These are phyloP conservation scores for Megacollybia marginata DNA, from an alignment of 768 basidiomycete species.

Conservation along the genomic window DNA sequence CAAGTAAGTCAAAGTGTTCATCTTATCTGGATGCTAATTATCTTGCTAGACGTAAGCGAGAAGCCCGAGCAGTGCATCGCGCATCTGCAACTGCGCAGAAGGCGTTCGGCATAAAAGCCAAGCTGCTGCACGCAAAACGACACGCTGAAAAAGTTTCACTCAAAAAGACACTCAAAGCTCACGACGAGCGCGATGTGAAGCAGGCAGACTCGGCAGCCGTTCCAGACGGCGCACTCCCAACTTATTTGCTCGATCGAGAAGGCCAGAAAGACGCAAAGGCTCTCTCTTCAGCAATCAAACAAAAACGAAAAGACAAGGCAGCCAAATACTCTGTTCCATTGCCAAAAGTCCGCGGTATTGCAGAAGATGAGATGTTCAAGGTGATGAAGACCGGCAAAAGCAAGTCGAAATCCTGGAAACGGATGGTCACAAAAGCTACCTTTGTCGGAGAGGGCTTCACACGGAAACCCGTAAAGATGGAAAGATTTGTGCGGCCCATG, in stretches of 20 bases:
- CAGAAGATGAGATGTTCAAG: constrained; percentile 99
- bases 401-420: constrained; percentile 96
- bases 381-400: constrained; percentile 97
- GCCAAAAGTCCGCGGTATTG: constrained; percentile 95
- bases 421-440: constrained; percentile 99
- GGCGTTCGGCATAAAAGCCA: constrained; percentile 94
- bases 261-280: constrained; percentile 98
- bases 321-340: constrained; percentile 96
- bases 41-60: constrained; percentile 62
- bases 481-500: constrained; percentile 96
- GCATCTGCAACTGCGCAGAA: constrained; percentile 85
- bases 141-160: constrained; percentile 98
- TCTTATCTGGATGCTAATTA: background rate
- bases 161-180: constrained; percentile 99
- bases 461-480: constrained; percentile 97
- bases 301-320: constrained; percentile 98
- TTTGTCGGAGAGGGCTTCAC: constrained; percentile 99
- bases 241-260: constrained; percentile 94
- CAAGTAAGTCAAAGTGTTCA: constrained; percentile 49
- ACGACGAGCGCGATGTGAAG: constrained; percentile 98
- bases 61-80: constrained; percentile 70
- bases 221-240: constrained; percentile 88
- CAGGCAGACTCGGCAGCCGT: constrained; percentile 77
- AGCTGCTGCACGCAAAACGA: constrained; percentile 93
- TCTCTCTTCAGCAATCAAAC: constrained; percentile 92